A percentile compares a stretch with the other conserved stretches of the same genome.
Evolutionary conservation across 2,329 filamentous ascomycete species (phyloP).

Genomic region (Septoria linicola): DNA sequence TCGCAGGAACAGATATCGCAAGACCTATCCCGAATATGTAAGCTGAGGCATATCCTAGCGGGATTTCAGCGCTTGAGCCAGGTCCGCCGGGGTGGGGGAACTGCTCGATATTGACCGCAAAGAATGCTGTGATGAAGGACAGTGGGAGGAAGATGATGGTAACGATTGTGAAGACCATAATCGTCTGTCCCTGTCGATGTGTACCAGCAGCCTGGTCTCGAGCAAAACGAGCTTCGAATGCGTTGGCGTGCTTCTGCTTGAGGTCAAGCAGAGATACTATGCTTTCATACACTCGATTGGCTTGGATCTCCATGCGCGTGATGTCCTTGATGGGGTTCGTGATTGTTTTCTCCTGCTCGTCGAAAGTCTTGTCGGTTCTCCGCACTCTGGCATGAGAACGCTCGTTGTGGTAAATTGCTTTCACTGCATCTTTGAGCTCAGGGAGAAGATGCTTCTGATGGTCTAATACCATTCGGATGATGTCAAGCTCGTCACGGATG

Average conservation of each 20-base stretch:
- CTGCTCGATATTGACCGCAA: conserved; percentile 55
- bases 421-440: conserved; percentile 49
- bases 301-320: conserved; percentile 63
- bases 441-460: conserved; percentile 51
- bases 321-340: conserved; percentile 52
- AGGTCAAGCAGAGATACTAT: conserved; percentile 64
- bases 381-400: conserved; percentile 38
- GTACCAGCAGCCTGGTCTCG: conserved; percentile 62
- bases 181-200: conserved; percentile 56
- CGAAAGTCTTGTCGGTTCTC: conserved; percentile 53
- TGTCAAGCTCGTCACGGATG: conserved; percentile 66
- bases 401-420: conserved; percentile 40
- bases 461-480: conserved; percentile 56
- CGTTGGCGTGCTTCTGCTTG: conserved; percentile 69
- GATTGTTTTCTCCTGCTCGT: conserved; percentile 58
- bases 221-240: conserved; percentile 62
- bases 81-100: conserved; percentile 42
- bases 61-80: conserved; percentile 27
- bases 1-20: conserved; percentile 49
- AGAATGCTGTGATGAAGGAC: conserved; percentile 57
- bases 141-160: conserved; percentile 59
- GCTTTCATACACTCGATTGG: conserved; percentile 58
- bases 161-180: conserved; percentile 61
- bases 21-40: conserved; percentile 59
- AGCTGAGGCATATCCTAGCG: conserved; percentile 51